Base-by-base conservation (phyloP, 1,284 basidiomycete species). In the Tylopilus orsonianus region DNA sequence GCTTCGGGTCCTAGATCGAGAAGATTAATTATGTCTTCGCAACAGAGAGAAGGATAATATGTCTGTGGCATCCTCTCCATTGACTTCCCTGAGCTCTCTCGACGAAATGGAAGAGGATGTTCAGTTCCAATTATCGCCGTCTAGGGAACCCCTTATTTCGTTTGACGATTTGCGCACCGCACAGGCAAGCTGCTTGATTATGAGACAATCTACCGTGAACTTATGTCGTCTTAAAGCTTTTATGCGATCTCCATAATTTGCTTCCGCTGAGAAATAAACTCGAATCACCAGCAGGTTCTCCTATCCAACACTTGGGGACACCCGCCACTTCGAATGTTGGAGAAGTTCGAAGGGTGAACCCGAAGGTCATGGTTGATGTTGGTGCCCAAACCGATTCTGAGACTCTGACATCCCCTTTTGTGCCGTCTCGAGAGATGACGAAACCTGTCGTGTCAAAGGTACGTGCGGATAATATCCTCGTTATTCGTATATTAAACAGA, bases 11-110 rank as follows among this genome's bases (percentile, higher is more conserved):
- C 23, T 33, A 23, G 32, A 37, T 18, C 22, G 9, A 20, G 45
- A 39, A 43, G 3, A 23, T 19, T 42, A 20, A 44, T 20, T 20
- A 24, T 41, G 30, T 48, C 27, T 46, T 32, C 10, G 22, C 45
- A 46, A 20, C 50, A 78, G 75, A 59, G 71, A 75, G 33, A 64
- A 59, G 38, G 73, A 73, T 46, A 54, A 65, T 50, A 56, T 58
- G 14, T 82, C 82, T 37, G 73, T 70, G 38, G 63, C 79, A 63
- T 87, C 85, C 20, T 90, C 87, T 6, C 86, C 87, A 7, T 68
- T 90, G 39, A 89, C 87, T 16, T 87, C 85, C 1, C 65, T 90
- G 45, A 87, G 83, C 56, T 87, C 86, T 42, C 67, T 88, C 44
- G 84, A 85, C 40, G 85, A 83, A 48, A 60, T 61, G 14, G 77